phyloP scores from a whole-genome alignment of 1,139 yeast species.

The Candida sanyaensis region DNA sequence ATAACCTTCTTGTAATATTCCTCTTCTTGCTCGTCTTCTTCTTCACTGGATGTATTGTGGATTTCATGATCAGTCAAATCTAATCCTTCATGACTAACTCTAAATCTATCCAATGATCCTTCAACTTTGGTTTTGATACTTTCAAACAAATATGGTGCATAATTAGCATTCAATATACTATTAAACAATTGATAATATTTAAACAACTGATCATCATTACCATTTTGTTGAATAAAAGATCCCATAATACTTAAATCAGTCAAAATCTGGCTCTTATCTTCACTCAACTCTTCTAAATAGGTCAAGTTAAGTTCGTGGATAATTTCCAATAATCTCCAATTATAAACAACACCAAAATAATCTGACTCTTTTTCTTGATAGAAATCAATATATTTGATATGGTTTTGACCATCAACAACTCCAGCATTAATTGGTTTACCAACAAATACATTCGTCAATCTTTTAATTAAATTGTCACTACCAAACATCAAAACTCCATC shows the following conservation, averaged over 20 bases:
- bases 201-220: slow-evolving; percentile 11
- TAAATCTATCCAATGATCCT: slow-evolving; percentile 22
- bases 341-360: slow-evolving; percentile 28
- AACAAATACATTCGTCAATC: slow-evolving; percentile 30
- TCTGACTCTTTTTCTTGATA: slow-evolving; percentile 21
- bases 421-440: slow-evolving; percentile 25
- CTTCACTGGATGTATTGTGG: slow-evolving; percentile 21
- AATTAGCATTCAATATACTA: slow-evolving; percentile 29
- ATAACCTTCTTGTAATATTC: slow-evolving; percentile 12
- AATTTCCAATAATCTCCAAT: slow-evolving; percentile 43
- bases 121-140: slow-evolving; percentile 22
- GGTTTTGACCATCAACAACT: slow-evolving; percentile 29
- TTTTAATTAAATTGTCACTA: slow-evolving; percentile 25
- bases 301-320: slow-evolving; percentile 32
- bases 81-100: slow-evolving; percentile 23
- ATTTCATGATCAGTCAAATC: slow-evolving; percentile 34
- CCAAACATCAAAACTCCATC: slow-evolving; percentile 38
- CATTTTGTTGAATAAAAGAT: slow-evolving; percentile 14
- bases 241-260: slow-evolving; percentile 27
- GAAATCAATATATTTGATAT: slow-evolving; percentile 34
- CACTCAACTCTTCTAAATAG: slow-evolving; percentile 26
- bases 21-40: slow-evolving; percentile 17
- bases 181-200: slow-evolving; percentile 31
- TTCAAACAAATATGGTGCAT: slow-evolving; percentile 23
- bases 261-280: slow-evolving; percentile 18